Evolutionary conservation across 106 monocot species (phyloP), one percentile per base, ranked within the genome.

Genomic region (Dendrobium catenatum): DNA sequence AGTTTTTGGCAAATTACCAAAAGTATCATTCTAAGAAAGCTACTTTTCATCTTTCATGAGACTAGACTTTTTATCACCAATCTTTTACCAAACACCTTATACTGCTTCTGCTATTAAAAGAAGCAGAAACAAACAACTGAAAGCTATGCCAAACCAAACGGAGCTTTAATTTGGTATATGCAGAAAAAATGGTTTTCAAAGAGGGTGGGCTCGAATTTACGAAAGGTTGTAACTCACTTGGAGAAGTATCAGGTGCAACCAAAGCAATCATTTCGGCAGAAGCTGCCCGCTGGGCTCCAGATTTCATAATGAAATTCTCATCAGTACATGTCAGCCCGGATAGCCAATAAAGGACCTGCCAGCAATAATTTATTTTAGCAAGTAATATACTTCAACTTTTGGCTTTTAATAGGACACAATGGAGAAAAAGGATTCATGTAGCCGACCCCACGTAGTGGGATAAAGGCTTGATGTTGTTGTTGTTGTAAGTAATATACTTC

Each of bases 171-270:
- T 33, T 70, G 18, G n/a, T 44, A 79, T 47, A 42, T 19, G 9
- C 49, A 54, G 9, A 16, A 24, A 29, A 27, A 15, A 56, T 76
- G 42, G 20, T 29, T 59, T n/a, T 10, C 26, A 55, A 64, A 33
- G 24, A 74, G 27, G 27, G 24, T 16, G 44, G 29, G 19, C 6
- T 51, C 76, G 11, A 51, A 42, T 47, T 22, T 17, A 76, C n/a
- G 11, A 76, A 76, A 49, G 76, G 22, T 3, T 17, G 31, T 42
- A 17, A 85, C 80, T 80, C 85, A 96, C 96, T 87, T 72, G 96
- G 96, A 73, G 96, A 96, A 29, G 96, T 96, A 81, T 96, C 96
- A 44, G 96, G 96, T 41, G 90, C 96, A 85, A 96, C 87, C 64
- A 96, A 79, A 54, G 94, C 94, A 77, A 96, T 77, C 37, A 88